Base-by-base conservation (phyloP, 2,329 filamentous ascomycete genomes). In the Fusarium liriodendri region DNA sequence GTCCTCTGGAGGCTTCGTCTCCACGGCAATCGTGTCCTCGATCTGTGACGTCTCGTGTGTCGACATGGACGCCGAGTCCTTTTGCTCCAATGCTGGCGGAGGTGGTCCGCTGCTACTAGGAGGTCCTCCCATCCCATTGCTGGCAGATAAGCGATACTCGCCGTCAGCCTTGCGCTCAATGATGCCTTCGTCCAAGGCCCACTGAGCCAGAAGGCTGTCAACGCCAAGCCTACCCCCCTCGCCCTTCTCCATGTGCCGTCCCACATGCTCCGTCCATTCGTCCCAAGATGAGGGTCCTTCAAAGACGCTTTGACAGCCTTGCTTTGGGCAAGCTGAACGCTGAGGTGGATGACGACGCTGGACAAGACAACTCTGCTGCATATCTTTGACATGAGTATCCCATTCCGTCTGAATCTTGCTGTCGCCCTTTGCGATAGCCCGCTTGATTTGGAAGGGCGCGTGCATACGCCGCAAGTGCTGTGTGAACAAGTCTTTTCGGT, bases 391-490 rank as follows among this genome's bases (percentile, higher is more conserved):
- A 47, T 91, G 89, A 0, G 83, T 84, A 57, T 92, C 91, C 91
- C 90, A 92, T 66, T 92, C 90, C 1, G 85, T 79, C 76, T 91
- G 89, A 6, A 91, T 80, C 76, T 89, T 90, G 77, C 84, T 88
- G 74, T 92, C 90, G 1, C 86, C 86, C 77, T 91, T 90, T 29
- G 86, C 84, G 20, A 88, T 82, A 11, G 88, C 82, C 77, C 89
- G 87, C 78, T 90, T 88, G 78, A 90, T 91, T 78, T 90, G 87
- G 47, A 90, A 90, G 0, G 92, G 91, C 0, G 93, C 91, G 78
- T 99, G 97, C 96, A 98, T 98, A 55, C 96, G 94, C 16, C 95
- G 93, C 16, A 97, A 88, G 78, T 99, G 96, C 80, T 98, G 96
- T 0, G 94, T 96, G 82, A 98, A 99, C 14, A 99, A 89, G 80